Evolutionary conservation across 495 filamentous ascomycete species (phyloP).

Genomic region (Annulohypoxylon bovei): DNA sequence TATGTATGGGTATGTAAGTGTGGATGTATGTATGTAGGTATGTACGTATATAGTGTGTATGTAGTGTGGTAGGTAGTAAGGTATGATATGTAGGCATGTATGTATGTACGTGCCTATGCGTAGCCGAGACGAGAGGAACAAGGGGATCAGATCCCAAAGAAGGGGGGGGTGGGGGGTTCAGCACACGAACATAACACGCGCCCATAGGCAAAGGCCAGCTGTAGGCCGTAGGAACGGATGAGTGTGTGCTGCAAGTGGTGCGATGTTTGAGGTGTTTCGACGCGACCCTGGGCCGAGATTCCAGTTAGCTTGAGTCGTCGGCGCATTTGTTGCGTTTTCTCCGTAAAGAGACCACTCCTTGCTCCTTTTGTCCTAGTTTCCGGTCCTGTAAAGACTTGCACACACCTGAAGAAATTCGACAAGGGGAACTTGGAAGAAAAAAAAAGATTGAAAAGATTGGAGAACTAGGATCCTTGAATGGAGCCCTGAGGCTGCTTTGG

Average conservation of each 20-base stretch:
- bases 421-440: slow-evolving; percentile 27
- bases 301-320: slow-evolving; percentile 48
- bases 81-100: slow-evolving; percentile 22
- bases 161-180: slow-evolving; percentile 36
- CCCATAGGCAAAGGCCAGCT: background rate
- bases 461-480: slow-evolving; percentile 37
- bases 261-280: slow-evolving; percentile 53
- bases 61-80: slow-evolving; percentile 8
- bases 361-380: slow-evolving; percentile 48
- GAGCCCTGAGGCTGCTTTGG: slow-evolving; percentile 50
- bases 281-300: slow-evolving; percentile 53
- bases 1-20: slow-evolving; percentile 6
- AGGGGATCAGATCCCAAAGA: slow-evolving; percentile 39
- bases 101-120: slow-evolving; percentile 37
- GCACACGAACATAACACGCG: slow-evolving; percentile 23
- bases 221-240: slow-evolving; percentile 34
- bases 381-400: slow-evolving; percentile 25
- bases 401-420: slow-evolving; percentile 40
- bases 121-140: slow-evolving; percentile 42
- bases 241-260: slow-evolving; percentile 44
- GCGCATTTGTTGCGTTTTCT: slow-evolving; percentile 51
- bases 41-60: slow-evolving; percentile 20
- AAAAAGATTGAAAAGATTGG: slow-evolving; percentile 22
- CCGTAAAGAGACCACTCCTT: slow-evolving; percentile 42
- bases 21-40: slow-evolving; percentile 14